Base-by-base conservation (phyloP, 2,329 filamentous ascomycete genomes). In the Claviceps maximensis region DNA sequence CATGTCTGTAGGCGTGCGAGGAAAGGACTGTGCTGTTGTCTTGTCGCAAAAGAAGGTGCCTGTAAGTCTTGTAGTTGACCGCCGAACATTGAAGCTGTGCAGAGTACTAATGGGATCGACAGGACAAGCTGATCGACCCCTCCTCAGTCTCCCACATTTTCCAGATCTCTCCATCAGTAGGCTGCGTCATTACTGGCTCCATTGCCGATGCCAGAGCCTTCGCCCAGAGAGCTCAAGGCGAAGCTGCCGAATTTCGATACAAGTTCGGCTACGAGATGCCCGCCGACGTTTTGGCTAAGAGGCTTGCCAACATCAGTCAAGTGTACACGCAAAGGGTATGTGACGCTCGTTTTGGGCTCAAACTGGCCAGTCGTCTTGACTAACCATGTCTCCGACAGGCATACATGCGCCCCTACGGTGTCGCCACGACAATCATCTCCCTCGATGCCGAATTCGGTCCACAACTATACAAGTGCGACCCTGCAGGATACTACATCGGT, bases 221-320 rank as follows among this genome's bases (percentile, higher is more conserved):
- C 59, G 88, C 95, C 56, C 88, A 89, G 71, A 84, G 93, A 65
- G 93, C 93, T 58, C 86, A 93, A 74, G 87, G 88, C 62, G 93
- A 98, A 74, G 93, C 93, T 60, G 91, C 91, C 54, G 91, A 98
- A 69, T 98, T 98, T 76, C 83, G 84, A 72, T 98, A 98, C 83
- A 96, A 96, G 75, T 95, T 83, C 69, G 93, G 93, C 65, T 98
- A 98, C 72, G 93, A 98, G 78, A 98, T 98, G 93, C 93, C 93
- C 56, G 95, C 89, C 70, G 93, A 98, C 72, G 93, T 89, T 51
- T 74, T 98, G 65, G 88, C 93, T 59, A 98, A 98, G 81, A 82
- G 93, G 67, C 76, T 98, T 72, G 93, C 93, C 68, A 98, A 98
- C 74, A 96, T 98, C 76, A 96, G 89, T 72, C 93, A 98, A 73